Evolutionary conservation across 495 filamentous ascomycete species (phyloP).

Genomic region (Hypoxylon fuscum): DNA sequence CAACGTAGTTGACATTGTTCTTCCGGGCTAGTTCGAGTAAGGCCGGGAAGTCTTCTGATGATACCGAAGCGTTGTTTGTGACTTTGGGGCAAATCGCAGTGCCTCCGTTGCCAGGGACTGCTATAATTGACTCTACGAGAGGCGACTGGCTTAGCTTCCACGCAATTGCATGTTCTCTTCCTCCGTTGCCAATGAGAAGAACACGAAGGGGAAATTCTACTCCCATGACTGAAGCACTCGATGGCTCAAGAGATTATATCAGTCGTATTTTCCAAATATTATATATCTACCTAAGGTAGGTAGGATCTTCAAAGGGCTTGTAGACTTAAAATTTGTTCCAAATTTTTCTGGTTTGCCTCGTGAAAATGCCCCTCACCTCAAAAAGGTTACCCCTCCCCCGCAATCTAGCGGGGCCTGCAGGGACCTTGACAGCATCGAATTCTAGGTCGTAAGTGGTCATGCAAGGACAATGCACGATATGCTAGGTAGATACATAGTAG

Average conservation of each 20-base stretch:
- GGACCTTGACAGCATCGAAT: background rate
- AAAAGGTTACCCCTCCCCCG: slow-evolving; percentile 50
- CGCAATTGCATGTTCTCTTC: slow-evolving; percentile 91
- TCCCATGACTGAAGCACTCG: slow-evolving; percentile 28
- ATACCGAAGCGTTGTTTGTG: slow-evolving; percentile 72
- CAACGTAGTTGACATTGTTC: slow-evolving; percentile 80
- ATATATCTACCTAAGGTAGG: background rate
- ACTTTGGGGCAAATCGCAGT: slow-evolving; percentile 78
- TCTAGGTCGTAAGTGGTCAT: no score
- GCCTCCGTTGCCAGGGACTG: slow-evolving; percentile 87
- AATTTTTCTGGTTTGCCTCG: slow-evolving; percentile 15
- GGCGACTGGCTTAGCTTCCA: slow-evolving; percentile 92
- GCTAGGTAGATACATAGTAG: no score
- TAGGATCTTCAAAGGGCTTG: no score
- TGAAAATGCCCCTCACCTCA: slow-evolving; percentile 39
- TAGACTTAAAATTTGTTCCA: slow-evolving; percentile 18
- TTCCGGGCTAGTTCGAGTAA: slow-evolving; percentile 79
- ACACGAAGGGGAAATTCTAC: slow-evolving; percentile 59
- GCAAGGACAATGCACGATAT: no score
- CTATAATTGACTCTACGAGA: slow-evolving; percentile 69
- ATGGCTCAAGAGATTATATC: slow-evolving; percentile 6
- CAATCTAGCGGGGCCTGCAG: slow-evolving; percentile 28
- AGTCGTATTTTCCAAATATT: background rate
- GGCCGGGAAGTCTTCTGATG: slow-evolving; percentile 76
- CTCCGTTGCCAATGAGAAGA: slow-evolving; percentile 91